These are phyloP conservation scores for Linnemannia hyalina DNA, from an alignment of 192 early-diverging fungal species.

Conservation along the genomic window DNA sequence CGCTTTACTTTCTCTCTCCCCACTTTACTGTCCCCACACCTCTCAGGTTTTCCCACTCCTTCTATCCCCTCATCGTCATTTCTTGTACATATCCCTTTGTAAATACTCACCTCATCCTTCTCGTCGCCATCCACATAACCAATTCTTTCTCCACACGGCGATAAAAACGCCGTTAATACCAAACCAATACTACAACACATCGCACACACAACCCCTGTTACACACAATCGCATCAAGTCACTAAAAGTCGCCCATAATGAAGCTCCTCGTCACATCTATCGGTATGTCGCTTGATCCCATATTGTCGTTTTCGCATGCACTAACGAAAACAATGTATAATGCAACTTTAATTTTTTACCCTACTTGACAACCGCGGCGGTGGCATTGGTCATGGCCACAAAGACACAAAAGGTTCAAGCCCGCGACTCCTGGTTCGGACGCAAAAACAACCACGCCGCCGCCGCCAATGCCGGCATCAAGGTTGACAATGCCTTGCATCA, in stretches of 20 bases:
- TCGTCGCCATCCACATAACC: background rate
- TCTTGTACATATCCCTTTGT: slow-evolving; percentile 8
- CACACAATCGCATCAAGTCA: no score
- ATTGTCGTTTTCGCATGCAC: no score
- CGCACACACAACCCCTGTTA: background rate
- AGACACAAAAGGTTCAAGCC: slow-evolving; percentile 8
- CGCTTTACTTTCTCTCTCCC: no score
- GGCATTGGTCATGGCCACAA: slow-evolving; percentile 15
- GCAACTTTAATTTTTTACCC: no score
- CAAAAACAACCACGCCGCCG: background rate
- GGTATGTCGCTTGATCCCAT: slow-evolving; percentile 8
- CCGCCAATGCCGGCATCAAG: background rate
- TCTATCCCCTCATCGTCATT: background rate
- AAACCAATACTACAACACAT: background rate
- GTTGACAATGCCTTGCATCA: background rate
- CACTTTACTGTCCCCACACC: no score
- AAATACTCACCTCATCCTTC: background rate
- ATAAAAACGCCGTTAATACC: background rate
- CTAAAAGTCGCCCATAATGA: slow-evolving; percentile 9
- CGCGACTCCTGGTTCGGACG: slow-evolving; percentile 1
- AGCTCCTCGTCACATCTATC: slow-evolving; percentile 14
- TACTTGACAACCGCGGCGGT: background rate
- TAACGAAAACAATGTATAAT: no score
- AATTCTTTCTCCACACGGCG: background rate
- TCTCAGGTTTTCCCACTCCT: background rate